Evolutionary conservation across 805 yeast species (phyloP).

Genomic region (Candida nonsorbophila): DNA sequence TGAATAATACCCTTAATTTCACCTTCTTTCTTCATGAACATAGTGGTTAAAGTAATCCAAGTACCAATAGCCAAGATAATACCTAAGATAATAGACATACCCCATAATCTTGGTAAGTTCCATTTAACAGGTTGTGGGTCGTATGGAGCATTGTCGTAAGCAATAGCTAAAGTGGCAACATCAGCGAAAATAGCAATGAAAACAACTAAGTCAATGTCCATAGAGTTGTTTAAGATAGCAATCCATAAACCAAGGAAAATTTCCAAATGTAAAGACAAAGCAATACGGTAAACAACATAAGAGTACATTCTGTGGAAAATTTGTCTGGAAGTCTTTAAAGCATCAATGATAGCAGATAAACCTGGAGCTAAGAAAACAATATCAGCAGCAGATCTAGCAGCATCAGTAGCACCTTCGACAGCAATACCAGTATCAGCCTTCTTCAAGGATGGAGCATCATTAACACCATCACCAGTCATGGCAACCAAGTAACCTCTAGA

Average conservation of each 20-base stretch:
- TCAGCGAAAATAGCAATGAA: conserved; percentile 97
- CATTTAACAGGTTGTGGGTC: conserved; percentile 91
- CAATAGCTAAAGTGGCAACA: conserved; percentile 95
- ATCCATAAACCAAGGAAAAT: conserved; percentile 94
- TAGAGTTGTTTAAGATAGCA: conserved; percentile 82
- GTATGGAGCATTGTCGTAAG: conserved; percentile 95
- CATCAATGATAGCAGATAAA: conserved; percentile 91
- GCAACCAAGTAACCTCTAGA: conserved; percentile 96
- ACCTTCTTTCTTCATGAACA: conserved; percentile 77
- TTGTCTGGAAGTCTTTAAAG: conserved; percentile 88
- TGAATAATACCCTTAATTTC: conserved; percentile 69
- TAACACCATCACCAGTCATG: conserved; percentile 99
- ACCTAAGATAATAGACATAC: conserved; percentile 89
- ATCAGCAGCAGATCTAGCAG: conserved; percentile 96
- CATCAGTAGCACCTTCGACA: conserved; percentile 96
- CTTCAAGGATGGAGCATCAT: conserved; percentile 96
- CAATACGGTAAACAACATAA: conserved; percentile 96
- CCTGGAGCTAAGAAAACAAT: conserved; percentile 92
- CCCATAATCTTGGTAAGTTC: conserved; percentile 97
- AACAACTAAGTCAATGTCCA: conserved; percentile 87
- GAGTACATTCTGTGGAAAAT: conserved; percentile 99
- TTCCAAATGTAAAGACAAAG: conserved; percentile 91
- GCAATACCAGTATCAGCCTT: conserved; percentile 92
- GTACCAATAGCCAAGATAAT: conserved; percentile 82
- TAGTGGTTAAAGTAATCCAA: conserved; percentile 92